Percentiles rank a stretch among this genome's conserved stretches.
Conservation (phyloP, 2,329 filamentous ascomycete genomes). For the Ceratocystis huliohia region DNA sequence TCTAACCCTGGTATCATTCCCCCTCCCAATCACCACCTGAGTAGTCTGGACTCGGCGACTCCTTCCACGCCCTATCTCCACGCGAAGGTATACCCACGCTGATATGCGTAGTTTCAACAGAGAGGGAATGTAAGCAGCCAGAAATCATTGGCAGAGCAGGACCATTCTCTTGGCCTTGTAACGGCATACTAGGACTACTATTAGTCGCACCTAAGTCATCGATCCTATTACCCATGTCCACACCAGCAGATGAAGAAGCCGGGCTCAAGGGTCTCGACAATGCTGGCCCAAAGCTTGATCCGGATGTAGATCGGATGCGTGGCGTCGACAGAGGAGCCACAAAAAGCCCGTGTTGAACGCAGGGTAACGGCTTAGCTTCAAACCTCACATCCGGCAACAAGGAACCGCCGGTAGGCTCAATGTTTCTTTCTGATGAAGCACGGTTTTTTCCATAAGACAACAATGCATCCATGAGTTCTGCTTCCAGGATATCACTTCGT, state of each 20-base stretch:
- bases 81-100: background rate
- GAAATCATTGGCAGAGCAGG: background rate
- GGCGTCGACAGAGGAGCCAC: conserved; percentile 11
- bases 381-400: background rate
- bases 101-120: background rate
- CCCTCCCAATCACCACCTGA: conserved; percentile 14
- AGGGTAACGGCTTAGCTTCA: background rate
- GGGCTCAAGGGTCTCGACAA: background rate
- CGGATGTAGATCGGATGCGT: background rate
- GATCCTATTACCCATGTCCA: too few species aligned
- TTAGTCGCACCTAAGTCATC: background rate
- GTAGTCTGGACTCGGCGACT: conserved; percentile 14
- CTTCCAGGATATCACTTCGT: conserved; percentile 1
- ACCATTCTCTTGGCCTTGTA: background rate
- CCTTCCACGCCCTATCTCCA: conserved; percentile 7
- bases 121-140: background rate
- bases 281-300: background rate
- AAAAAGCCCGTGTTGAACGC: background rate
- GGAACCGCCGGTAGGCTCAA: background rate
- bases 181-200: background rate
- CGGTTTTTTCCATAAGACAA: background rate
- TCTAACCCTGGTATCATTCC: background rate
- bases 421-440: background rate
- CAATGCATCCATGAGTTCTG: conserved; percentile 10
- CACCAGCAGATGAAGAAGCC: background rate